Base-by-base conservation (phyloP, 129 eudicot species). In the Gnaphalium uliginosum region DNA sequence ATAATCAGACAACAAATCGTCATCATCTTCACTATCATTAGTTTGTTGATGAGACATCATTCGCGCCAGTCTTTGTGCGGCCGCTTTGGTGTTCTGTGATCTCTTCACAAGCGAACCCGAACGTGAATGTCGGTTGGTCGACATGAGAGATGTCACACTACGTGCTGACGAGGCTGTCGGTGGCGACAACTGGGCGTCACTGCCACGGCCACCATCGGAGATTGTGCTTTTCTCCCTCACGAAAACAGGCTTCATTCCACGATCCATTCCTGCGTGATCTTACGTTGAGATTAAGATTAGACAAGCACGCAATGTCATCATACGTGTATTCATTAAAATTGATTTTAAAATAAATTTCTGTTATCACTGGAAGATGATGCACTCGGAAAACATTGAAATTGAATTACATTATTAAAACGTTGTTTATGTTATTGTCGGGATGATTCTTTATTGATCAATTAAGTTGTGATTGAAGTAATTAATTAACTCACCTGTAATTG, bases 31-130 rank as follows among this genome's bases (percentile, higher is more conserved):
- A 48, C 86, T 84, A 33, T 86, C 87, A 70, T 86, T 89, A 2
- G 86, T 81, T 22, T 77, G 75, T 33, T 87, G 85, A 68, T 77
- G 77, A 62, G 96, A 88, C 98, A 92, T 92, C 53, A 89, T 88
- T 75, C 76, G 80, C 46, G 94, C 92, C 23, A 92, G 90, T 82
- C 90, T 79, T 77, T 86, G 87, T 66, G 98, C 98, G 21, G 96
- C 96, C 18, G 88, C 94, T 68, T 89, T 89, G 5, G 97, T 75
- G 48, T 86, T 81, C 80, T 90, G 93, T 11, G 94, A 83, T 76
- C 61, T 87, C 78, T 70, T 85, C 71, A 48, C 66, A 2, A 57
- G 26, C 32, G 92, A 91, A 7, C 86, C 86, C 8, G 96, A 86
- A 9, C 96, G 95, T 53, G 92, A 86, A 9, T 90, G 95, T 53